Base-by-base conservation (phyloP, 306 rosid genomes). In the Senna tora region DNA sequence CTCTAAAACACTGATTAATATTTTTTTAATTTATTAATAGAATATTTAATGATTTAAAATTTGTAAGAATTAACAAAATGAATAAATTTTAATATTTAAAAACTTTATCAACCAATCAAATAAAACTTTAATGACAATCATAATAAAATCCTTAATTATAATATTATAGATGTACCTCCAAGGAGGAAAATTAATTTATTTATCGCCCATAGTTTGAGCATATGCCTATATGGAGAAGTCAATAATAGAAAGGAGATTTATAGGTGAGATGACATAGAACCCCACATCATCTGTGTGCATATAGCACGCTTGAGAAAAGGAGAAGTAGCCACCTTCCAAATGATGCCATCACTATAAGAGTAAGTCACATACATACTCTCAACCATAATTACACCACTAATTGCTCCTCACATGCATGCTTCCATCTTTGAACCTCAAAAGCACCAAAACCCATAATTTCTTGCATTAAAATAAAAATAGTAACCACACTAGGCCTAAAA, bases 391-490 rank as follows among this genome's bases (percentile, higher is more conserved):
- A 46, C 75, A 71, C 61, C 58, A 68, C 80, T 79, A 71, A 81
- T 76, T 71, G 74, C 79, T 53, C 39, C 49, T 59, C 81, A 83
- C 81, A 79, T 75, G 81, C 77, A 53, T 68, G 43, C 73, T 67
- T 72, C 56, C 2, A 49, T 72, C 45, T 65, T 51, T 65, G 73
- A 75, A 52, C 66, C 56, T 56, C 6, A 11, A 71, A 59, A 57
- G 30, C 22, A 34, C 46, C n/a, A 34, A 59, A 43, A 43, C 30
- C 30, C 30, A 25, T 3, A 25, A 25, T 25, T 25, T 25, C 30
- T 25, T 25, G 30, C 30, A 25, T 25, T 25, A 25, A 25, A 25
- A n/a, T n/a, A n/a, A 25, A 25, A 25, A 25, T n/a, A n/a, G n/a
- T n/a, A n/a, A n/a, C n/a, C n/a, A n/a, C n/a, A n/a, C n/a, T n/a